Evolutionary conservation across 1,139 yeast species (phyloP).

Genomic region (Blastobotrys illinoisensis): DNA sequence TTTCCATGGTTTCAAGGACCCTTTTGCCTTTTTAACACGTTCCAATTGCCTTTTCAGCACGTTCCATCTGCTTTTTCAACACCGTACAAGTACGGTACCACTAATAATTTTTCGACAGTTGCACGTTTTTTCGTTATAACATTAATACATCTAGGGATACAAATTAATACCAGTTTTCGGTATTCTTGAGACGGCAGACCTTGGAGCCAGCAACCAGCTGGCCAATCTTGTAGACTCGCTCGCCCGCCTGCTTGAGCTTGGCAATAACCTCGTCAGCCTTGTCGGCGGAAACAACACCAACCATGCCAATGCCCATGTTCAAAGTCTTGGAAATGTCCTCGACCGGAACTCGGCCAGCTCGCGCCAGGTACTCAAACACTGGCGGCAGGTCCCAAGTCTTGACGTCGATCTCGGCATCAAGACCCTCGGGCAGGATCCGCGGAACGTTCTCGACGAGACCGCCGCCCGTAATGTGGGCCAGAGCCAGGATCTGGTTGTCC

Average conservation of each 20-base stretch:
- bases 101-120: too few relatives aligned
- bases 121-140: not conserved
- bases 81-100: too few relatives aligned
- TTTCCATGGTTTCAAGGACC: too few relatives aligned
- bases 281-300: constrained; percentile 60
- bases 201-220: constrained; percentile 51
- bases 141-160: not conserved
- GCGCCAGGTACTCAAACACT: constrained; percentile 91
- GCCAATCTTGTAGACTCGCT: constrained; percentile 77
- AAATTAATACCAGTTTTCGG: constrained; percentile 50
- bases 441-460: constrained; percentile 96
- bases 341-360: constrained; percentile 83
- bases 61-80: too few relatives aligned
- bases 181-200: constrained; percentile 64
- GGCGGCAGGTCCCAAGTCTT: constrained; percentile 76
- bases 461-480: constrained; percentile 98
- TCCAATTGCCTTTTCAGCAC: too few relatives aligned
- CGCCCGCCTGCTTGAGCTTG: constrained; percentile 59
- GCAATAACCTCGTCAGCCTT: constrained; percentile 55
- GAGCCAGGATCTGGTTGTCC: constrained; percentile 67
- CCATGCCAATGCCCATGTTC: constrained; percentile 98
- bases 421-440: constrained; percentile 76
- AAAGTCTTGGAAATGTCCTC: constrained; percentile 83
- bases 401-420: constrained; percentile 79
- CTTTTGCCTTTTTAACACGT: too few relatives aligned